Evolutionary conservation across 192 early-diverging fungal species (phyloP).

Genomic region (Linnemannia schmuckeri): DNA sequence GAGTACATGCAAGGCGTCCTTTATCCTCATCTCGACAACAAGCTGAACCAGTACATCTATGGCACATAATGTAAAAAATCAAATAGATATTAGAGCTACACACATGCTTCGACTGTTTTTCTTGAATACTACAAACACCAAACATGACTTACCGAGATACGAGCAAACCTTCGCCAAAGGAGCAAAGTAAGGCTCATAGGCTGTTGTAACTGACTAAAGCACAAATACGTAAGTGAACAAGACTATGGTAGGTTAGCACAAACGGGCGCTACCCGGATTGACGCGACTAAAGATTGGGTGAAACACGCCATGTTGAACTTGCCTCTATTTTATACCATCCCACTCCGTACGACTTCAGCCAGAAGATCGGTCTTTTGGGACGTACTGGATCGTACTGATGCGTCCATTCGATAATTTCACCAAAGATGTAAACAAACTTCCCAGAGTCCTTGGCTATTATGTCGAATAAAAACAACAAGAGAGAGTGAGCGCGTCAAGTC

Average conservation of each 20-base stretch:
- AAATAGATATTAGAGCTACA: not conserved
- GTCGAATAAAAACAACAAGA: not conserved
- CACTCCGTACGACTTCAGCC: conserved; percentile 23
- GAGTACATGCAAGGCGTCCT: not conserved
- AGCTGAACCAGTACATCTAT: conserved; percentile 10
- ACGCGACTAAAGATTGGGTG: not conserved
- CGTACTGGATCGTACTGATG: conserved; percentile 24
- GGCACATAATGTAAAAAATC: not conserved
- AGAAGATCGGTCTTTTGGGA: conserved; percentile 14
- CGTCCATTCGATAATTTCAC: conserved; percentile 30
- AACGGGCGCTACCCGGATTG: not conserved
- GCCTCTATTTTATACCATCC: conserved; percentile 49
- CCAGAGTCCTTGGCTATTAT: not conserved
- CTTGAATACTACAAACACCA: not conserved
- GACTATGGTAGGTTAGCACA: not conserved
- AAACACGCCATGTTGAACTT: not conserved
- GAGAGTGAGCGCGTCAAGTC: not conserved
- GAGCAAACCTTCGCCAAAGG: conserved; percentile 10
- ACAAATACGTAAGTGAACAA: not conserved
- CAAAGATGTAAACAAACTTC: conserved; percentile 4
- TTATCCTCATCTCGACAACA: not conserved
- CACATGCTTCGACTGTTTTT: not conserved
- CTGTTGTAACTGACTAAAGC: not conserved
- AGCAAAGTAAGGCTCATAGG: not conserved
- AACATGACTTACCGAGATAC: not conserved